Percentiles rank a stretch among this genome's conserved stretches.
Evolutionary conservation across 306 rosid genomes (phyloP).

Genomic region (Mimosa bimucronata): DNA sequence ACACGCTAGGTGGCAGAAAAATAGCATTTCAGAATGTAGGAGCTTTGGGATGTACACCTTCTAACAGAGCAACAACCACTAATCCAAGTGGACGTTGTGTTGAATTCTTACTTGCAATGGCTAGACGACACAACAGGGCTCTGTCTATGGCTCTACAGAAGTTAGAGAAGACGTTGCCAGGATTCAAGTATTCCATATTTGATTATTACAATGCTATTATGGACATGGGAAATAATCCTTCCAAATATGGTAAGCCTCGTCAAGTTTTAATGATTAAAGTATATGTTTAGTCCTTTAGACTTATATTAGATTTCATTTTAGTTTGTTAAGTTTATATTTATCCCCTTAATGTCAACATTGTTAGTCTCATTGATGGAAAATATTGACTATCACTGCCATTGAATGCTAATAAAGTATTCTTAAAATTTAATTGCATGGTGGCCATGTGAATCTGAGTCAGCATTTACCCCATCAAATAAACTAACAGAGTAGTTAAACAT

Average conservation of each 20-base stretch:
- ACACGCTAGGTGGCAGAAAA: slow-evolving; percentile 36
- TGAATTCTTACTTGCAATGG: slow-evolving; percentile 21
- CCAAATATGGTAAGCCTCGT: slow-evolving; percentile 34
- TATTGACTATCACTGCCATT: too few relatives aligned
- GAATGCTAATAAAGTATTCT: too few relatives aligned
- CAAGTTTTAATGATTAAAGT: background rate
- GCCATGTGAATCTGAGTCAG: too few relatives aligned
- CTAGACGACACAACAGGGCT: slow-evolving; percentile 32
- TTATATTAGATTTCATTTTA: too few relatives aligned
- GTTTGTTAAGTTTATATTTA: too few relatives aligned
- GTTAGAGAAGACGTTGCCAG: slow-evolving; percentile 20
- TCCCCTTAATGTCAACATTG: too few relatives aligned
- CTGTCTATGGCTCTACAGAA: slow-evolving; percentile 22
- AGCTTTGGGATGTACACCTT: slow-evolving; percentile 34
- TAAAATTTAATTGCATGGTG: too few relatives aligned
- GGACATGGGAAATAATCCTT: slow-evolving; percentile 32
- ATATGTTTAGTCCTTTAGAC: too few relatives aligned
- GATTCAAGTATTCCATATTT: slow-evolving; percentile 32
- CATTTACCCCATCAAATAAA: too few relatives aligned
- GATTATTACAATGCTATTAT: background rate
- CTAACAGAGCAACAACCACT: slow-evolving; percentile 3
- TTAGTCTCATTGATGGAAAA: too few relatives aligned
- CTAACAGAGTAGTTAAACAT: too few relatives aligned
- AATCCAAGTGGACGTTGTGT: slow-evolving; percentile 1
- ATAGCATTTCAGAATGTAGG: slow-evolving; percentile 33